Percentiles rank a stretch among this genome's conserved stretches.
Conservation (phyloP, 2,329 filamentous ascomycete genomes). For the Monilinia laxa region DNA sequence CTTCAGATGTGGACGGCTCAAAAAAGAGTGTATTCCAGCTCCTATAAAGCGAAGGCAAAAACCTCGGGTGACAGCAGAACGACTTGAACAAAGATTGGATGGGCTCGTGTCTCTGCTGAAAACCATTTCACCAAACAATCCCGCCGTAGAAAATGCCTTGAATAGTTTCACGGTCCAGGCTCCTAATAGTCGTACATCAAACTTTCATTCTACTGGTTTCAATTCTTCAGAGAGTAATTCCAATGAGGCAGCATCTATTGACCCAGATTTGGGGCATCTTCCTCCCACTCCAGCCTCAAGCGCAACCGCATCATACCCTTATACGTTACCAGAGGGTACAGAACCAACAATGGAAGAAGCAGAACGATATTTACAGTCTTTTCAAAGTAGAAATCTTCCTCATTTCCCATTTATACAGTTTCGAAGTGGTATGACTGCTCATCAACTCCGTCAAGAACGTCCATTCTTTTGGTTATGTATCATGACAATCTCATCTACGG, state of each 20-base stretch:
- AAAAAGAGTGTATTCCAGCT: constrained; percentile 25
- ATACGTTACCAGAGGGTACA: constrained; percentile 2
- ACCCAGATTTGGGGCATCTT: not conserved
- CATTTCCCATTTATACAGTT: constrained; percentile 51
- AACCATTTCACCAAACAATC: constrained; percentile 19
- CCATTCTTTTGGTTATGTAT: constrained; percentile 55
- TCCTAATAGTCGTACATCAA: not conserved
- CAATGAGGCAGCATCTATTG: not conserved
- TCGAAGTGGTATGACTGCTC: constrained; percentile 42
- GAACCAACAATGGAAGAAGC: constrained; percentile 41
- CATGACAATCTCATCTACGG: constrained; percentile 48
- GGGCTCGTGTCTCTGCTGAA: constrained; percentile 24
- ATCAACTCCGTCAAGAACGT: constrained; percentile 43
- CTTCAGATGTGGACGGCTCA: constrained; percentile 26
- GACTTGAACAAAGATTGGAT: constrained; percentile 29
- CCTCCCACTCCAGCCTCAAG: constrained; percentile 12
- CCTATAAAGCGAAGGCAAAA: constrained; percentile 21
- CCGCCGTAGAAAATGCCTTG: constrained; percentile 16
- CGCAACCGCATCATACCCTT: not conserved
- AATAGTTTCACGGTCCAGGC: not conserved
- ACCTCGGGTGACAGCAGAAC: constrained; percentile 25
- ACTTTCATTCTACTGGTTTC: not conserved
- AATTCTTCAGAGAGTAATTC: not conserved
- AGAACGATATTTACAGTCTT: constrained; percentile 45
- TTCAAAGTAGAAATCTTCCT: constrained; percentile 45